Evolutionary conservation across 192 early-diverging fungal genomes (phyloP).

Genomic region (Chytriomyces sp.): DNA sequence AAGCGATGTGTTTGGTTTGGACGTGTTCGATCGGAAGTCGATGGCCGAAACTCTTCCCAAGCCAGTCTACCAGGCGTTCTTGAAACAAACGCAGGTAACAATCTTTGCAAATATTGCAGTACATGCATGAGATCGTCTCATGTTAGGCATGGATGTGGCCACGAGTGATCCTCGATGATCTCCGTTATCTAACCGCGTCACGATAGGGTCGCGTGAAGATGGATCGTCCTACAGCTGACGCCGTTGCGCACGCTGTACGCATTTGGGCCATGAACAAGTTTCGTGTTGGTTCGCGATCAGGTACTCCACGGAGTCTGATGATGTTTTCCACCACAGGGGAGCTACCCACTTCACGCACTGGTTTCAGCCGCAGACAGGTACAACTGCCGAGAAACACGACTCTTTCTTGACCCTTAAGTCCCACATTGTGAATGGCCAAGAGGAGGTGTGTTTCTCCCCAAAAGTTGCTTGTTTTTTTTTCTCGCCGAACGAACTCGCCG

Average conservation of each 20-base stretch:
- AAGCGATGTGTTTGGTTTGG: conserved; percentile 90
- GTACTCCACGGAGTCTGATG: background rate
- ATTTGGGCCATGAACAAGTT: conserved; percentile 94
- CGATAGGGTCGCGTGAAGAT: conserved; percentile 80
- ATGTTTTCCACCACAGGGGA: conserved; percentile 51
- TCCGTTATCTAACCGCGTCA: background rate
- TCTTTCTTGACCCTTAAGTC: conserved; percentile 89
- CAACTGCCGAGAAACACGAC: conserved; percentile 99
- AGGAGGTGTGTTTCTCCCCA: conserved; percentile 61
- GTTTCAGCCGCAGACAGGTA: conserved; percentile 99
- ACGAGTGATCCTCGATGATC: background rate
- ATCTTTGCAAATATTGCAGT: no score
- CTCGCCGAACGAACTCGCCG: background rate
- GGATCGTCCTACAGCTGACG: conserved; percentile 94
- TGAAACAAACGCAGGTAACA: conserved; percentile 80
- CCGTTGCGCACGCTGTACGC: conserved; percentile 96
- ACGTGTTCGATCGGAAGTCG: conserved; percentile 92
- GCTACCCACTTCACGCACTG: conserved; percentile 99
- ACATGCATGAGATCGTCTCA: background rate
- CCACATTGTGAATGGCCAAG: conserved; percentile 75
- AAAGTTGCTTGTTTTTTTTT: conserved; percentile 17
- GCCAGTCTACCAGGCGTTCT: conserved; percentile 89
- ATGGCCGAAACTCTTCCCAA: conserved; percentile 92
- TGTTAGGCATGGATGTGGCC: no score
- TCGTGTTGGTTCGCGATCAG: background rate